Percentiles rank a stretch among this genome's conserved stretches.
Conservation (phyloP, 805 yeast genomes). For the Cyberlindnera samutprakarnensis region DNA sequence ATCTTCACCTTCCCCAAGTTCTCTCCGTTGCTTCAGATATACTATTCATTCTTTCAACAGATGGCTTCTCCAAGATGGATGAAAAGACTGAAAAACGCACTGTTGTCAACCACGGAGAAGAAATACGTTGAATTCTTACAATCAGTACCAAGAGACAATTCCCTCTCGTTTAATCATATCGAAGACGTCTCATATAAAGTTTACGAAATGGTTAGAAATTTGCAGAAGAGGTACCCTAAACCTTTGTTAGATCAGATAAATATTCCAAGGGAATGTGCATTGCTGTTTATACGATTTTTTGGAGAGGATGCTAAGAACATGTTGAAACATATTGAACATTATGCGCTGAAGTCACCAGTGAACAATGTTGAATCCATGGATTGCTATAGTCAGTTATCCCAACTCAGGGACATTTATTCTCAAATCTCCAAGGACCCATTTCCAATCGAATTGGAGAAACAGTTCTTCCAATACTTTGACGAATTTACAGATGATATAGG, state of each 20-base stretch:
- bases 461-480: slow-evolving; percentile 41
- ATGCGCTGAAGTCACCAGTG: slow-evolving; percentile 25
- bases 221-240: slow-evolving; percentile 53
- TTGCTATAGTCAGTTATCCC: slow-evolving; percentile 44
- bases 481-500: slow-evolving; percentile 37
- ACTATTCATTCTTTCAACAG: slow-evolving; percentile 42
- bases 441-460: slow-evolving; percentile 46
- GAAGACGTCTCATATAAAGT: slow-evolving; percentile 49
- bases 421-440: slow-evolving; percentile 39
- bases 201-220: slow-evolving; percentile 36
- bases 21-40: slow-evolving; percentile 40
- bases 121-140: slow-evolving; percentile 37
- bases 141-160: slow-evolving; percentile 51
- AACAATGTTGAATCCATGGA: slow-evolving; percentile 37
- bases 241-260: slow-evolving; percentile 54
- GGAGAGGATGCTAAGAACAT: slow-evolving; percentile 47
- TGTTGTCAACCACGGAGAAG: slow-evolving; percentile 34
- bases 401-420: slow-evolving; percentile 41
- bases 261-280: slow-evolving; percentile 42
- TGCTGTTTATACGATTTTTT: slow-evolving; percentile 42
- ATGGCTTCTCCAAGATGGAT: slow-evolving; percentile 29
- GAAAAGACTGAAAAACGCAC: slow-evolving; percentile 26
- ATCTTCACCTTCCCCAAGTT: slow-evolving; percentile 48
- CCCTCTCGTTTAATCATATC: slow-evolving; percentile 47
- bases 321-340: slow-evolving; percentile 40